Conservation (phyloP, 2,329 filamentous ascomycete genomes). For the Endoconidiophora polonica region DNA sequence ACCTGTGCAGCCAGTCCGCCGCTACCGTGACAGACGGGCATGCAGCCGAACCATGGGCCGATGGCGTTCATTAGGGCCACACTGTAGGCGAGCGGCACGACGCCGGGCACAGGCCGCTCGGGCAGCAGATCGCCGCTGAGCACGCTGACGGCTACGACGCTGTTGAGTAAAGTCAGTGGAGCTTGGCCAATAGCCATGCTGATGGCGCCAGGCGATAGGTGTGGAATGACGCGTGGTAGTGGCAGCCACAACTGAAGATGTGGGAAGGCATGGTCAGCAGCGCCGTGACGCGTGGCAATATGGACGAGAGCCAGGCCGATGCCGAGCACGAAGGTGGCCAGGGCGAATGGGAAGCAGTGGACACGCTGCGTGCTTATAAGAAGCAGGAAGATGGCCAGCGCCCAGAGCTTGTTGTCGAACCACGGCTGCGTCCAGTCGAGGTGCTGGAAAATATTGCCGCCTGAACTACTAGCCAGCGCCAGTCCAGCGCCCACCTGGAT, state of each 20-base stretch:
- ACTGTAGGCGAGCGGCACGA: slow-evolving; percentile 64
- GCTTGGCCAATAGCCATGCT: slow-evolving; percentile 67
- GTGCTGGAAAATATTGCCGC: slow-evolving; percentile 46
- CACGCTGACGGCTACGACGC: slow-evolving; percentile 71
- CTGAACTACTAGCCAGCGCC: slow-evolving; percentile 64
- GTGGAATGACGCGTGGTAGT: slow-evolving; percentile 22
- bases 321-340: slow-evolving; percentile 53
- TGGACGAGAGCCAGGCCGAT: slow-evolving; percentile 42
- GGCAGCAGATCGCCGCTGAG: slow-evolving; percentile 66
- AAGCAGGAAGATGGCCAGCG: slow-evolving; percentile 52
- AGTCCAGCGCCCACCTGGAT: slow-evolving; percentile 89
- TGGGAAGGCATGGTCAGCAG: slow-evolving; percentile 25
- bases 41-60: slow-evolving; percentile 81
- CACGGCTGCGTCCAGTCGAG: slow-evolving; percentile 52
- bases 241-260: not conserved
- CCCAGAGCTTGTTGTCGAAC: slow-evolving; percentile 67
- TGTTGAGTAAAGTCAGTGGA: slow-evolving; percentile 83
- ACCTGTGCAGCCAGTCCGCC: slow-evolving; percentile 83
- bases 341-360: slow-evolving; percentile 58
- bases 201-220: slow-evolving; percentile 22
- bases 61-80: slow-evolving; percentile 71
- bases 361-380: slow-evolving; percentile 52
- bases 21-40: slow-evolving; percentile 89
- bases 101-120: slow-evolving; percentile 45
- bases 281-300: slow-evolving; percentile 17